These are phyloP conservation scores for Rhinocladiella mackenziei DNA, from an alignment of 2,329 filamentous ascomycete genomes.

Conservation along the genomic window DNA sequence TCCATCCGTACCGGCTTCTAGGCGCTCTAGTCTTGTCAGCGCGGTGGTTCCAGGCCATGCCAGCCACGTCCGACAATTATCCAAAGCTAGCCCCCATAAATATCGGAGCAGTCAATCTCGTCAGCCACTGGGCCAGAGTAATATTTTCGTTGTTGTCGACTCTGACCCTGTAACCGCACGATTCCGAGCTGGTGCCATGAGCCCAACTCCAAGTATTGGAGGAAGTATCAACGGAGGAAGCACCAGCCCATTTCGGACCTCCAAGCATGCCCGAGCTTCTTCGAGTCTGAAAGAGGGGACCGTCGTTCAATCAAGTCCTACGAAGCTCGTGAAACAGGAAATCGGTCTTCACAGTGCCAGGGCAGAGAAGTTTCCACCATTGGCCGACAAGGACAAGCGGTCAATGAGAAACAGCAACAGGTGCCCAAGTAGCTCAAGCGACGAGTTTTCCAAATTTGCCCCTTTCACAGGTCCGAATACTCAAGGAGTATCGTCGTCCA, in stretches of 20 bases:
- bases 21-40: slow-evolving; percentile 8
- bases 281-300: slow-evolving; percentile 18
- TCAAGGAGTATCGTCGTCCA: neutral
- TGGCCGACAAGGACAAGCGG: slow-evolving; percentile 7
- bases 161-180: slow-evolving; percentile 23
- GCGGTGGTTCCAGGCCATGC: slow-evolving; percentile 2
- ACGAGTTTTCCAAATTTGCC: slow-evolving; percentile 5
- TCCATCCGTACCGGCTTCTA: slow-evolving; percentile 18
- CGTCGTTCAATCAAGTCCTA: slow-evolving; percentile 4
- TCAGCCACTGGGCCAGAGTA: slow-evolving; percentile 21
- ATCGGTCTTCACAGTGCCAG: slow-evolving; percentile 4
- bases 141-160: slow-evolving; percentile 26
- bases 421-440: slow-evolving; percentile 13
- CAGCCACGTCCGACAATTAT: slow-evolving; percentile 9
- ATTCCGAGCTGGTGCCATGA: slow-evolving; percentile 26
- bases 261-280: slow-evolving; percentile 4
- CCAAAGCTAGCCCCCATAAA: slow-evolving; percentile 3
- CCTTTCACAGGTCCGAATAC: neutral
- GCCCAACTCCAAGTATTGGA: slow-evolving; percentile 18
- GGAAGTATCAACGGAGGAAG: neutral
- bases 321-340: slow-evolving; percentile 1
- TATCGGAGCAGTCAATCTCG: neutral
- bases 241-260: slow-evolving; percentile 5
- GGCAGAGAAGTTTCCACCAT: neutral
- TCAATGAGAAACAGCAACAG: slow-evolving; percentile 8